These are phyloP conservation scores for Pyricularia sp. DNA, from an alignment of 2,329 filamentous ascomycete genomes.

Conservation along the genomic window DNA sequence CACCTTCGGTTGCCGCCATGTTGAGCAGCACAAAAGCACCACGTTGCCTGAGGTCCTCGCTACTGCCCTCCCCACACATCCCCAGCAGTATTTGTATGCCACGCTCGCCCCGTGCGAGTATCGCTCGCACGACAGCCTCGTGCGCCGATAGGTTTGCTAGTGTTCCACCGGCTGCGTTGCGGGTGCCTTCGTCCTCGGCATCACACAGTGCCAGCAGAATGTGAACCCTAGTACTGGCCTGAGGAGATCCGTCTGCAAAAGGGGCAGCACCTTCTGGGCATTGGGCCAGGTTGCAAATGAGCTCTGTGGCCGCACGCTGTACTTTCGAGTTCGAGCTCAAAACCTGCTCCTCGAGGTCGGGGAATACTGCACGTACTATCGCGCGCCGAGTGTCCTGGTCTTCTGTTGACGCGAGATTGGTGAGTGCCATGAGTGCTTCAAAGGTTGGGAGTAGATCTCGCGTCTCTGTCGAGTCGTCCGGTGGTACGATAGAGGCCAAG, in stretches of 20 bases:
- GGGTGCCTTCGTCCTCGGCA: conserved; percentile 68
- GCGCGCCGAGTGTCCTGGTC: conserved; percentile 48
- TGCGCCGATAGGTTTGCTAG: conserved; percentile 76
- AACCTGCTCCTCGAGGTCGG: conserved; percentile 73
- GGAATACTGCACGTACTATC: conserved; percentile 67
- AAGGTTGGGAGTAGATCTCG: conserved; percentile 82
- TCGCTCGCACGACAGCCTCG: conserved; percentile 61
- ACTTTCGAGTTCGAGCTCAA: conserved; percentile 68
- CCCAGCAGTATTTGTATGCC: conserved; percentile 72
- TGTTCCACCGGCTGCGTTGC: conserved; percentile 79
- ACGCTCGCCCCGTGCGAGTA: conserved; percentile 56
- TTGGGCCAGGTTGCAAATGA: conserved; percentile 84
- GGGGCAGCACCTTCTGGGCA: conserved; percentile 55
- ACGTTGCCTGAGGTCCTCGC: conserved; percentile 58
- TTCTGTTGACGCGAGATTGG: conserved; percentile 81
- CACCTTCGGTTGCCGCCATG: conserved; percentile 57
- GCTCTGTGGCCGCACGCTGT: conserved; percentile 74
- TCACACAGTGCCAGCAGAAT: conserved; percentile 83
- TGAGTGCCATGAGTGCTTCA: conserved; percentile 83
- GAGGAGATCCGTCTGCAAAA: conserved; percentile 54
- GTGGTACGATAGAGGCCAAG: conserved; percentile 62
- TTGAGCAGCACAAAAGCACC: conserved; percentile 71
- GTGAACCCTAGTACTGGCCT: conserved; percentile 66
- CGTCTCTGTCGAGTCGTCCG: conserved; percentile 51
- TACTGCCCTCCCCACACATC: conserved; percentile 60